These are phyloP conservation scores for Diutina neorugosa DNA, from an alignment of 1,139 yeast species.

Conservation along the genomic window DNA sequence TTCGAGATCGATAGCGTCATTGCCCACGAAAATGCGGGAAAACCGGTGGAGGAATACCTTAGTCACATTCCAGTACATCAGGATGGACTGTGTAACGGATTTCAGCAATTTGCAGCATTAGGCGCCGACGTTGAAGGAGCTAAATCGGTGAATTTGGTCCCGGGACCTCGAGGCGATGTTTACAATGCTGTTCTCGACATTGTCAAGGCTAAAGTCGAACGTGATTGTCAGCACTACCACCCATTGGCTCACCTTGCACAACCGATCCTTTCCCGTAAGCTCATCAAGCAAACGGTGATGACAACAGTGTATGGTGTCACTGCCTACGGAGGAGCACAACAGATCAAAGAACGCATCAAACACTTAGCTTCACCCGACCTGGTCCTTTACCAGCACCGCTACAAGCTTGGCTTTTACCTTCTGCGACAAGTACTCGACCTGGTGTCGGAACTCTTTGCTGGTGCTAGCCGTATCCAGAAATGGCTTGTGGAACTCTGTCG, in stretches of 20 bases:
- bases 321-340: conserved; percentile 22
- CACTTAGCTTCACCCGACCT: conserved; percentile 10
- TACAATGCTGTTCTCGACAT: conserved; percentile 22
- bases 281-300: conserved; percentile 35
- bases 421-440: conserved; percentile 20
- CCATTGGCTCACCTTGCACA: conserved; percentile 11
- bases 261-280: conserved; percentile 18
- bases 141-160: conserved; percentile 24
- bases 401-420: conserved; percentile 13
- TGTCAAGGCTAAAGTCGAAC: conserved; percentile 13
- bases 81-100: conserved; percentile 38
- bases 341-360: conserved; percentile 17
- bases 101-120: conserved; percentile 36
- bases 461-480: conserved; percentile 23
- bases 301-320: conserved; percentile 39
- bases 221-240: conserved; percentile 6
- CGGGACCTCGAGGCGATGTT: conserved; percentile 20
- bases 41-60: conserved; percentile 12
- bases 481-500: conserved; percentile 24
- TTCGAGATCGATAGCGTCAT: conserved; percentile 17
- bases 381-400: conserved; percentile 4
- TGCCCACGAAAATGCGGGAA: conserved; percentile 6
- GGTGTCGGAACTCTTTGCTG: conserved; percentile 21
- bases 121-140: conserved; percentile 27
- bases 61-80: conserved; percentile 30